Base-by-base conservation (phyloP, 768 basidiomycete genomes). In the Suillus fuscotomentosus region DNA sequence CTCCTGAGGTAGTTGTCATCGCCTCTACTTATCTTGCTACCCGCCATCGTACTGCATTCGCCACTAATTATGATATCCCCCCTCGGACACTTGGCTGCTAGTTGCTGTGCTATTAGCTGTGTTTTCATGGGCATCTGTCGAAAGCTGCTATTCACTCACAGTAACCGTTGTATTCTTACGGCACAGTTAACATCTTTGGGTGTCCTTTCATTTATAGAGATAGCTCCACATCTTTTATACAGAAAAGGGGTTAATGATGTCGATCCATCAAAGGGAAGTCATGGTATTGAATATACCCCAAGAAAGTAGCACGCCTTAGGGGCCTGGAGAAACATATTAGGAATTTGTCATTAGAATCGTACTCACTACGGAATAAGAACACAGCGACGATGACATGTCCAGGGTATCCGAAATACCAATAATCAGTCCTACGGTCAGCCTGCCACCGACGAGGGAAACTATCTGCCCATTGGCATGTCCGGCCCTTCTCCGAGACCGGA, bases 341-440 rank as follows among this genome's bases (percentile, higher is more conserved):
- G 53, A 36, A 57, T 61, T 53, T 54, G 60, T 27, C 43, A 61
- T 65, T 36, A 45, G 17, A 65, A 41, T 24, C 31, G 42, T 43
- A 63, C 59, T 65, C 38, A 65, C 50, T 62, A 61, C 54, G 20
- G 6, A 59, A 50, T 38, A 43, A 34, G 42, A 55, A 39, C 14
- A 53, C 36, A 13, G 41, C 17, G 11, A 20, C 24, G 6, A 38
- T 20, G 45, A 13, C 39, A 56, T 31, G 54, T 22, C 27, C 56
- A 39, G 36, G 62, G 54, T 24, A 45, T 39, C 24, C 53, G 34
- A n/a, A 55, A 48, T 17, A 63, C 62, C 53, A 39, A 41, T 56
- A 54, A 59, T 65, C 60, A 65, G 50, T 65, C 67, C 48, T 31
- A 60, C 51, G 65, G 73, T 65, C 67, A 67, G 27, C 39, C 24